Evolutionary conservation across 2,329 filamentous ascomycete genomes (phyloP).

Genomic region (Phyllachora maydis): DNA sequence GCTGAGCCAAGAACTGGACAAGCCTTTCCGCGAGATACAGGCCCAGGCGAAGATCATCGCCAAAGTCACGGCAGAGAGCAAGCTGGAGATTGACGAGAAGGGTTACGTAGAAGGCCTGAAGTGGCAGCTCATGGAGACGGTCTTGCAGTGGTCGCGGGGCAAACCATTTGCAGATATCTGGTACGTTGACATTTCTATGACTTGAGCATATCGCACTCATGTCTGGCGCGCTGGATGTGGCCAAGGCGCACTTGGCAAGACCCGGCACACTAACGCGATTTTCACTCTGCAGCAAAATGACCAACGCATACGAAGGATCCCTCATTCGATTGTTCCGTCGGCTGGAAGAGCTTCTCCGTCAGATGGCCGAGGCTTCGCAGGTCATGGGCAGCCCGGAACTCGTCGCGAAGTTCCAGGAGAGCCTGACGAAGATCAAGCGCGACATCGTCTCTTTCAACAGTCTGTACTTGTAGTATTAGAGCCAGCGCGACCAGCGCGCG

Average conservation of each 20-base stretch:
- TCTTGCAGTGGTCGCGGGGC: conserved; percentile 78
- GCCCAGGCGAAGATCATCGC: conserved; percentile 73
- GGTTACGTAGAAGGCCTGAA: conserved; percentile 83
- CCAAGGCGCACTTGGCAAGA: too few relatives aligned
- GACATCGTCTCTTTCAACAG: conserved; percentile 49
- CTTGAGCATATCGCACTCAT: too few relatives aligned
- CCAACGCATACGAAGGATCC: conserved; percentile 91
- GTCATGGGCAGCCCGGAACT: conserved; percentile 97
- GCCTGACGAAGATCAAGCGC: conserved; percentile 66
- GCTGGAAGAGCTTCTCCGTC: conserved; percentile 78
- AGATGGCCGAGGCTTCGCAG: conserved; percentile 89
- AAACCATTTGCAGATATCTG: conserved; percentile 85
- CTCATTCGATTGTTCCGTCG: conserved; percentile 91
- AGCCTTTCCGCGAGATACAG: conserved; percentile 73
- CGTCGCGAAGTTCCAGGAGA: conserved; percentile 76
- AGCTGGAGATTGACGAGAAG: conserved; percentile 83
- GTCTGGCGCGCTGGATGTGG: too few relatives aligned
- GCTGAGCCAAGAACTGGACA: conserved; percentile 66
- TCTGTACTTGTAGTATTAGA: conserved; percentile 7
- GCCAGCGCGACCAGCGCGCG: too few relatives aligned
- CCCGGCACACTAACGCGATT: not conserved
- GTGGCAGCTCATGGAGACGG: conserved; percentile 92
- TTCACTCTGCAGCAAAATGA: conserved; percentile 60
- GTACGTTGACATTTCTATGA: too few relatives aligned
- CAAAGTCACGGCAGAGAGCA: conserved; percentile 88